phyloP scores from a whole-genome alignment of 2,329 filamentous ascomycete genomes.

The Trichoderma lentiforme region DNA sequence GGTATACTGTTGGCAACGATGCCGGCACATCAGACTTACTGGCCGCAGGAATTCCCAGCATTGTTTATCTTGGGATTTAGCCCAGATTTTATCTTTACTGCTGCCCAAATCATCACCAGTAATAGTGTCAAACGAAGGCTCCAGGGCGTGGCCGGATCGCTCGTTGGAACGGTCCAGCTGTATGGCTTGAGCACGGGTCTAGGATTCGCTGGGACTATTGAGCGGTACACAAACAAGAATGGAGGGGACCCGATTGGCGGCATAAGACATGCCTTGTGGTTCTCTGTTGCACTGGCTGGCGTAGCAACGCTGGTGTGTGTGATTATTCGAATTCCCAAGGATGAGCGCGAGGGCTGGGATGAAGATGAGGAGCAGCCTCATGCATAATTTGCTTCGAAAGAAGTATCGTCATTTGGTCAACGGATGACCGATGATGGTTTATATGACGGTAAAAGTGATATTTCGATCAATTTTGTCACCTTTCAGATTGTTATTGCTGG shows the following conservation, averaged over 20 bases:
- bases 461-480: not conserved
- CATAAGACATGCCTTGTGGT: constrained; percentile 2
- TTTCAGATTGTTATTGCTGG: not conserved
- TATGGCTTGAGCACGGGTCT: constrained; percentile 5
- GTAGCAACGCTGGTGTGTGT: not conserved
- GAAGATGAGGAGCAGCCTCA: not conserved
- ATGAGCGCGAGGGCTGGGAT: constrained; percentile 6
- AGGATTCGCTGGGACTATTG: not conserved
- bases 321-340: constrained; percentile 4
- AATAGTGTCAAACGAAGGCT: not conserved
- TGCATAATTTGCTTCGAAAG: not conserved
- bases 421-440: not conserved
- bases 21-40: not conserved
- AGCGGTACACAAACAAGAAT: constrained; percentile 1
- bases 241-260: not conserved
- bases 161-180: constrained; percentile 1
- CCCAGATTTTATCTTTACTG: constrained; percentile 3
- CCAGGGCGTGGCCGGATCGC: constrained; percentile 1
- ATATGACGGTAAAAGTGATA: not conserved
- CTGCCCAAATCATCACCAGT: not conserved
- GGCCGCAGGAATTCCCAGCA: constrained; percentile 1
- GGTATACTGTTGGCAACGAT: constrained; percentile 7
- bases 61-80: not conserved
- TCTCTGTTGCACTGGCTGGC: not conserved
- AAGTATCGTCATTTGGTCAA: not conserved